Percentiles rank a stretch among this genome's conserved stretches.
Evolutionary conservation across 345 rosid genomes (phyloP).

Genomic region (Hibiscus tridactylites): DNA sequence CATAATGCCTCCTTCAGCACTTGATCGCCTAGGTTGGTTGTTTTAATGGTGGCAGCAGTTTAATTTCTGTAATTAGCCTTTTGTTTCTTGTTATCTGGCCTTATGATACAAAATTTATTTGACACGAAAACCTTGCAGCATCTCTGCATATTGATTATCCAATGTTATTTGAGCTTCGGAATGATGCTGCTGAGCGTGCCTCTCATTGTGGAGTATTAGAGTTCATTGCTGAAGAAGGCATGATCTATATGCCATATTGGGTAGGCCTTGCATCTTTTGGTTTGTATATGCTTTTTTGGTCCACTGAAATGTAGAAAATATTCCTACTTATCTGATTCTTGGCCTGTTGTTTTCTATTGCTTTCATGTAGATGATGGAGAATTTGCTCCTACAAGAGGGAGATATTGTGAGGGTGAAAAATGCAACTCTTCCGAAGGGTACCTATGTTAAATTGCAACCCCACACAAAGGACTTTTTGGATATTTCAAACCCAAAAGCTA

Average conservation of each 20-base stretch:
- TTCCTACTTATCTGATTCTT: background rate
- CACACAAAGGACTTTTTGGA: constrained; percentile 93
- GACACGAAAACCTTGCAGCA: constrained; percentile 38
- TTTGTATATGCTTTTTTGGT: background rate
- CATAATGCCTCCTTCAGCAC: constrained; percentile 99
- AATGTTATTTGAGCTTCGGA: constrained; percentile 91
- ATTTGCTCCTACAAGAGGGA: constrained; percentile 88
- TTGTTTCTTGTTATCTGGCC: background rate
- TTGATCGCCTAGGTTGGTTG: constrained; percentile 85
- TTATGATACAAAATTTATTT: constrained; percentile 14
- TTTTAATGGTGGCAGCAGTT: constrained; percentile 11
- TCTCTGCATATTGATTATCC: constrained; percentile 97
- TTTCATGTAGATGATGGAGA: constrained; percentile 89
- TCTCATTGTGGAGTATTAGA: constrained; percentile 98
- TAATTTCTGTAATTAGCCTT: background rate
- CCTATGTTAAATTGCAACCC: constrained; percentile 90
- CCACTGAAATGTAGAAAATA: background rate
- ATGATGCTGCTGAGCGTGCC: constrained; percentile 66
- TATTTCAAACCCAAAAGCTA: constrained; percentile 96
- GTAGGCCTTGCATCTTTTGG: constrained; percentile 26
- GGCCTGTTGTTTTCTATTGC: background rate
- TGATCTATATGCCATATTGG: constrained; percentile 99
- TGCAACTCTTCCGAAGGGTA: constrained; percentile 94
- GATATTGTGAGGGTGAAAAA: constrained; percentile 80
- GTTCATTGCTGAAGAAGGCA: constrained; percentile 98